These are phyloP conservation scores for Huntiella decipiens DNA, from an alignment of 2,329 filamentous ascomycete genomes.

Conservation along the genomic window DNA sequence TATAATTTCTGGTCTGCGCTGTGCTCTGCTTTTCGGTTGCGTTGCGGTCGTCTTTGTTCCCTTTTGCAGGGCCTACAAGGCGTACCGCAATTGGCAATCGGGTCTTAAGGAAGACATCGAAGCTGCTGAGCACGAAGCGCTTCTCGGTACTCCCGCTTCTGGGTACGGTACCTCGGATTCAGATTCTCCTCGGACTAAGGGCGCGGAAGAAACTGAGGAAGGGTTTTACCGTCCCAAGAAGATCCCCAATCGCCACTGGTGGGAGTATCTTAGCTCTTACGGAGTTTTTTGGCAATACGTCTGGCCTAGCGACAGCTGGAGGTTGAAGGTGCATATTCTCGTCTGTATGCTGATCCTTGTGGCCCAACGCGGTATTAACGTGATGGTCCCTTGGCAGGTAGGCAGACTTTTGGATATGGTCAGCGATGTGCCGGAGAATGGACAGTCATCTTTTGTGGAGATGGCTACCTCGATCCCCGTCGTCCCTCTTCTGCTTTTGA, in stretches of 20 bases:
- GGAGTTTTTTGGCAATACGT: constrained; percentile 89
- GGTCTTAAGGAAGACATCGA: constrained; percentile 16
- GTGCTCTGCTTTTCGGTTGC: no score
- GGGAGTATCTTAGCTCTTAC: constrained; percentile 86
- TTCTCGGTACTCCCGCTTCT: constrained; percentile 24
- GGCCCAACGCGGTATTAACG: constrained; percentile 65
- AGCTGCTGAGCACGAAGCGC: constrained; percentile 31
- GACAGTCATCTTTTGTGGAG: constrained; percentile 23
- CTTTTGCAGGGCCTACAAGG: constrained; percentile 1
- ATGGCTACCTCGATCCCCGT: constrained; percentile 33
- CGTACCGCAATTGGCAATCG: not conserved
- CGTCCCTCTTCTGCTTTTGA: constrained; percentile 28
- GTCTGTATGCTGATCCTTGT: constrained; percentile 67
- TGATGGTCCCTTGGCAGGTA: constrained; percentile 67
- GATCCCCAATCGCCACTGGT: constrained; percentile 77
- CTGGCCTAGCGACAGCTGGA: constrained; percentile 66
- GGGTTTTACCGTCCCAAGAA: constrained; percentile 83
- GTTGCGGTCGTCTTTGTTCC: constrained; percentile 36
- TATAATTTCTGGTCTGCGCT: constrained; percentile 15
- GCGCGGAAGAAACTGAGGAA: constrained; percentile 24
- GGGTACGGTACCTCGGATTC: constrained; percentile 1
- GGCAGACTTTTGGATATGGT: constrained; percentile 63
- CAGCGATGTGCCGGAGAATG: constrained; percentile 26
- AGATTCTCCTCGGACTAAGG: not conserved
- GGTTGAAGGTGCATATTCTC: constrained; percentile 60